phyloP scores from a whole-genome alignment of 2,329 filamentous ascomycete species.

The Alternaria sp. region DNA sequence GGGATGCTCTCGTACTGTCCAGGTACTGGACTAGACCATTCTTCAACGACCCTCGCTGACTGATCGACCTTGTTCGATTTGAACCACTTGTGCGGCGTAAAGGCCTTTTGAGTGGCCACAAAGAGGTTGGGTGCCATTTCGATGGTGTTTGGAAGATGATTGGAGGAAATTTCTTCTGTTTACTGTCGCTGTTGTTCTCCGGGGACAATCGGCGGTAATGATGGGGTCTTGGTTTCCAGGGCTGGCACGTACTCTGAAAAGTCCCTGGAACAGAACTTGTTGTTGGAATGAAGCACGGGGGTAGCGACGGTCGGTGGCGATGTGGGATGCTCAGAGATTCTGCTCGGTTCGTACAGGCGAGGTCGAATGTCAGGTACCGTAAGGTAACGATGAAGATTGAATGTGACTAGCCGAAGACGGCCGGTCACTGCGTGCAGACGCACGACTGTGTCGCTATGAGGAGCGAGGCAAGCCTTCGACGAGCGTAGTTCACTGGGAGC shows the following conservation, averaged over 20 bases:
- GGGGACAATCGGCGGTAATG: constrained; percentile 15
- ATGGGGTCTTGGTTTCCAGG: constrained; percentile 16
- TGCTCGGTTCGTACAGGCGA: constrained; percentile 20
- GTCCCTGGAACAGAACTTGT: not conserved
- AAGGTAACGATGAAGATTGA: constrained; percentile 18
- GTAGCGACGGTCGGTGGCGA: constrained; percentile 2
- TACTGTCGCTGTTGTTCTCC: constrained; percentile 15
- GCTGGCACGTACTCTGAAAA: constrained; percentile 12
- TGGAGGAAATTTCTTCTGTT: constrained; percentile 7
- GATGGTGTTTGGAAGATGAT: constrained; percentile 13
- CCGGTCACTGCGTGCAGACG: constrained; percentile 41
- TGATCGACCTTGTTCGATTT: constrained; percentile 52
- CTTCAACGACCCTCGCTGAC: constrained; percentile 55
- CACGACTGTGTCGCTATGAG: constrained; percentile 38
- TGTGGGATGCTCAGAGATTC: constrained; percentile 6
- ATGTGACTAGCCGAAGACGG: constrained; percentile 34
- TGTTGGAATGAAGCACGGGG: constrained; percentile 8
- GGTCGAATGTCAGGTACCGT: constrained; percentile 17
- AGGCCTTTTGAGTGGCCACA: constrained; percentile 58
- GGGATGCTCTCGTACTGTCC: constrained; percentile 61
- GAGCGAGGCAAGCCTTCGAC: constrained; percentile 29
- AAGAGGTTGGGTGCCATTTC: constrained; percentile 62
- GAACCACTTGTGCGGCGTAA: constrained; percentile 62
- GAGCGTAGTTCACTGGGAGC: constrained; percentile 24
- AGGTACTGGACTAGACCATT: constrained; percentile 58